Evolutionary conservation across 495 filamentous ascomycete genomes (phyloP).

Genomic region (Evernia prunastri): DNA sequence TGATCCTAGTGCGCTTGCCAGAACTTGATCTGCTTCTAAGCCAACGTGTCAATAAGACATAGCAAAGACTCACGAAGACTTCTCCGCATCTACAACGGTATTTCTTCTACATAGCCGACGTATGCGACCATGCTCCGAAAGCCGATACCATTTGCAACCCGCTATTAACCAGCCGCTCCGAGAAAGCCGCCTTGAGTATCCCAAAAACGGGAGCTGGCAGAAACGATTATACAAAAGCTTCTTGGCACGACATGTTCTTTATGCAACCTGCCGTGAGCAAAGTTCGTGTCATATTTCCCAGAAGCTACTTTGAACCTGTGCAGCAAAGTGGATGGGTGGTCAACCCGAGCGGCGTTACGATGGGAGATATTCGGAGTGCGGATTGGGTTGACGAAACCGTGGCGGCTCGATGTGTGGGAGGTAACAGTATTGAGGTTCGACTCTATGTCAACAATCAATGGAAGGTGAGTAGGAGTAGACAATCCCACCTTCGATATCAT

Average conservation of each 20-base stretch:
- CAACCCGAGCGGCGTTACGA: neutral
- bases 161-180: neutral
- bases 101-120: neutral
- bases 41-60: neutral
- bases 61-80: neutral
- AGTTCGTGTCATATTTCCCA: neutral
- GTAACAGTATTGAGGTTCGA: too few species aligned
- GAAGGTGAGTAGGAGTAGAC: too few species aligned
- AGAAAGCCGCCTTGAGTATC: neutral
- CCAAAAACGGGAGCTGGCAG: too few species aligned
- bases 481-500: too few species aligned
- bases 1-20: neutral
- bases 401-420: too few species aligned
- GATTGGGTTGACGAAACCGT: too few species aligned
- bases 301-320: neutral
- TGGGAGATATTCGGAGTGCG: neutral
- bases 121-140: neutral
- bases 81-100: neutral
- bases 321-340: neutral
- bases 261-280: neutral
- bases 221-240: too few species aligned
- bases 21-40: neutral
- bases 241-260: too few species aligned
- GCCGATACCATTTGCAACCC: neutral
- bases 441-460: too few species aligned